Conservation (phyloP, 148 eudicot genomes). For the Diospyros lotus region DNA sequence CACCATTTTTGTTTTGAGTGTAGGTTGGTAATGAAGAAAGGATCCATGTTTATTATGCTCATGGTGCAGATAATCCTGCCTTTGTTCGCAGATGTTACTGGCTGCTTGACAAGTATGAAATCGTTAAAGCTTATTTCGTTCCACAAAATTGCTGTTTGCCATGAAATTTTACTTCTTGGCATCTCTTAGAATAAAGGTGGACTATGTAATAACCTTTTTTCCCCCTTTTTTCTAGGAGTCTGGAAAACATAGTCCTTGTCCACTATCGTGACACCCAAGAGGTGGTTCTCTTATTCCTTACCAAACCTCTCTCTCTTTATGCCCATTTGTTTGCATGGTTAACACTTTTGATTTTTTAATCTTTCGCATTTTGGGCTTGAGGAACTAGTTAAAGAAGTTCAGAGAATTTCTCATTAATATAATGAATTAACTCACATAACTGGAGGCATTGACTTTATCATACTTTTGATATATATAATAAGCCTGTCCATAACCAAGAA, state of each 20-base stretch:
- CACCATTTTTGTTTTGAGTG: constrained; percentile 9
- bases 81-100: constrained; percentile 98
- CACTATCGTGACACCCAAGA: constrained; percentile 98
- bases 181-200: not conserved
- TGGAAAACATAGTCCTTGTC: constrained; percentile 95
- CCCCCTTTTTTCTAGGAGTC: constrained; percentile 43
- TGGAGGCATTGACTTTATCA: not conserved
- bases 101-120: constrained; percentile 92
- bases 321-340: not conserved
- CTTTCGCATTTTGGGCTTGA: not conserved
- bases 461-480: not conserved
- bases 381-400: constrained; percentile 7
- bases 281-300: constrained; percentile 40
- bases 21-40: constrained; percentile 92
- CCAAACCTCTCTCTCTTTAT: not conserved
- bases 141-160: not conserved
- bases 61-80: constrained; percentile 67
- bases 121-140: constrained; percentile 17
- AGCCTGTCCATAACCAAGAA: not conserved
- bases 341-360: not conserved
- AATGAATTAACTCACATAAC: constrained; percentile 2
- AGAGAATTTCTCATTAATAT: not conserved
- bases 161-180: too few species aligned
- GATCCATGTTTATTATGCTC: constrained; percentile 97
- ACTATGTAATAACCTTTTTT: not conserved